phyloP scores from a whole-genome alignment of 2,329 filamentous ascomycete species.

The Colletotrichum nymphaeae region DNA sequence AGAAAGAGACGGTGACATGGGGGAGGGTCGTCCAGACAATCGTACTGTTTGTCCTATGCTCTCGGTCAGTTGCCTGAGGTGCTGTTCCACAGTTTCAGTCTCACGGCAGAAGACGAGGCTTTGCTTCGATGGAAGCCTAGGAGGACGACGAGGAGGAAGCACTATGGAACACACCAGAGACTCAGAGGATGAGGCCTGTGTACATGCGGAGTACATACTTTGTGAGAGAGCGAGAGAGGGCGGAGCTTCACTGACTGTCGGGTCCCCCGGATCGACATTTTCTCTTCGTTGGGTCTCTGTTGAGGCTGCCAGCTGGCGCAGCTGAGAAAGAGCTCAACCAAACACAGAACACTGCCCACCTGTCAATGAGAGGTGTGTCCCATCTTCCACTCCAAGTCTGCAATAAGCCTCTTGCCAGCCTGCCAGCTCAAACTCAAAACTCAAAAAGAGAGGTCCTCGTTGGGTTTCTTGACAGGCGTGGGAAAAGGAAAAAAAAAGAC shows the following conservation, averaged over 20 bases:
- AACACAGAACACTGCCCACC: not conserved
- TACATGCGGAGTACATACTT: no score
- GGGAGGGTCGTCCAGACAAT: not conserved
- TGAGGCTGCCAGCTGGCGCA: not conserved
- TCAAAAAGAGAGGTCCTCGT: not conserved
- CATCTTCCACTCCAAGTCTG: no score
- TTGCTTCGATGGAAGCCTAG: not conserved
- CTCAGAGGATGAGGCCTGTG: not conserved
- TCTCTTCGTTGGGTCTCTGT: not conserved
- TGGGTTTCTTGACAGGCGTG: not conserved
- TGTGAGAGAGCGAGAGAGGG: not conserved
- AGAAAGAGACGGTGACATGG: not conserved
- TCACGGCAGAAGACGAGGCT: not conserved
- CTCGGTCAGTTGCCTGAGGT: not conserved
- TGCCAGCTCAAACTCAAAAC: slow-evolving; percentile 5
- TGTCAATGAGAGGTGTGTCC: not conserved
- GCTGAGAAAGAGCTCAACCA: not conserved
- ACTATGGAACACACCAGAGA: not conserved
- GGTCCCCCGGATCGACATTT: not conserved
- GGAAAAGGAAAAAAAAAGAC: not conserved
- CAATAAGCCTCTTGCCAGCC: not conserved
- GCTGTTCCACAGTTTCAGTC: not conserved
- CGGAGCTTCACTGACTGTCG: not conserved
- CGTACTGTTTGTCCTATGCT: not conserved
- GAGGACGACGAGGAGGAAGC: not conserved